Percentiles rank a stretch among this genome's conserved stretches.
Conservation (phyloP, 2,329 filamentous ascomycete genomes). For the Fusarium tupiense region DNA sequence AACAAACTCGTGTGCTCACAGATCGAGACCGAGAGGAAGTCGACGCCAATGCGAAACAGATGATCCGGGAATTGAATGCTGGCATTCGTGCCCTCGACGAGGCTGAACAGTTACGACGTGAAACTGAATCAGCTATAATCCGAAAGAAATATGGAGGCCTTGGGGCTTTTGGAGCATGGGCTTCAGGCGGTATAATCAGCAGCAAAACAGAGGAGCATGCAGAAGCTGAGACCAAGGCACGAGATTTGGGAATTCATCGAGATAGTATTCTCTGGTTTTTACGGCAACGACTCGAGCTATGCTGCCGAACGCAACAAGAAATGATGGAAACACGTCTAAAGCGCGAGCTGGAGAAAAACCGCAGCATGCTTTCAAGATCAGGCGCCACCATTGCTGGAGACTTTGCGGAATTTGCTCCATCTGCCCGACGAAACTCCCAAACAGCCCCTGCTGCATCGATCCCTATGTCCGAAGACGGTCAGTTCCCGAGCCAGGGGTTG, state of each 20-base stretch:
- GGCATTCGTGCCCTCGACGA: constrained; percentile 83
- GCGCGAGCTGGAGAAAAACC: constrained; percentile 88
- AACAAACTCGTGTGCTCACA: constrained; percentile 68
- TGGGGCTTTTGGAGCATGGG: constrained; percentile 72
- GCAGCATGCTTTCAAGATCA: constrained; percentile 82
- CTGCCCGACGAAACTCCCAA: constrained; percentile 35
- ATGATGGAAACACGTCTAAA: constrained; percentile 94
- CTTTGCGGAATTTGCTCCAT: constrained; percentile 47
- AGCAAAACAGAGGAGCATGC: constrained; percentile 72
- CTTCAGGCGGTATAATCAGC: constrained; percentile 65
- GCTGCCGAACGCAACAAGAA: constrained; percentile 79
- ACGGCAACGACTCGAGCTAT: constrained; percentile 77
- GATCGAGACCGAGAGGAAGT: constrained; percentile 87
- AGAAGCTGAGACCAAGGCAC: constrained; percentile 74
- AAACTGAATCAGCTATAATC: constrained; percentile 76
- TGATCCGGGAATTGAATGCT: constrained; percentile 85
- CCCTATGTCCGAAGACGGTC: constrained; percentile 35
- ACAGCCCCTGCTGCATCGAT: constrained; percentile 19
- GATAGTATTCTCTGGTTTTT: constrained; percentile 88
- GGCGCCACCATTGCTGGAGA: constrained; percentile 47
- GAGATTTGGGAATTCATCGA: constrained; percentile 74
- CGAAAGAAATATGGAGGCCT: constrained; percentile 75
- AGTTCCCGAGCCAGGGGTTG: constrained; percentile 61
- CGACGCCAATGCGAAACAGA: constrained; percentile 84
- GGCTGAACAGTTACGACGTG: constrained; percentile 82